Evolutionary conservation across 495 filamentous ascomycete genomes (phyloP), one percentile per base, ranked within the genome.

Genomic region (Antarctomyces pellizariae): DNA sequence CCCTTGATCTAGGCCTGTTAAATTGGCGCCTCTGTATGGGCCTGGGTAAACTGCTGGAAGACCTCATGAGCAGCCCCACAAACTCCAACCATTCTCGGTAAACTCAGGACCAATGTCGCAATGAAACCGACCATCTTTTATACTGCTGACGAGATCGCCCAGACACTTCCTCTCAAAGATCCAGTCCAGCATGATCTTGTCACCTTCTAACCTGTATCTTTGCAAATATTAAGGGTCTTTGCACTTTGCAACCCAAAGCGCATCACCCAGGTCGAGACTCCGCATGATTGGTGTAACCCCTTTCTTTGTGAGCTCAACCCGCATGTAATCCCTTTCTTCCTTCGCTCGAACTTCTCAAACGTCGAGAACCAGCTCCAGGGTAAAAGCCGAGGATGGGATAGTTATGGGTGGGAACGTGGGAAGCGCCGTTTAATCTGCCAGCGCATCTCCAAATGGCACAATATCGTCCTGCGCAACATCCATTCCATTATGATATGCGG

Each of bases 71-170:
- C n/a, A n/a, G n/a, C n/a, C n/a, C n/a, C n/a, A n/a, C n/a, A n/a
- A n/a, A n/a, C n/a, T n/a, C n/a, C n/a, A n/a, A n/a, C n/a, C n/a
- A n/a, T n/a, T n/a, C n/a, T n/a, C n/a, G n/a, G n/a, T n/a, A n/a
- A n/a, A n/a, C n/a, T n/a, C n/a, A n/a, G n/a, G n/a, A n/a, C n/a
- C n/a, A n/a, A n/a, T n/a, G n/a, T n/a, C n/a, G n/a, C n/a, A n/a
- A n/a, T 71, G 71, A 38, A 82, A 86, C 0, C 78, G 66, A 0
- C 76, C 75, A 27, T 86, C 78, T 44, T 73, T 82, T 42, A 86
- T 76, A 24, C 71, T 78, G 14, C 60, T 51, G 5, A 86, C 54
- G 3, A 89, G 55, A 45, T 89, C 78, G 36, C 86, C 78, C 0
- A 83, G 58, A 2, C 78, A 59, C 39, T 89, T 89, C 26, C 78